A percentile compares a stretch with the other conserved stretches of the same genome.
Evolutionary conservation across 75 land plant genomes (phyloP).

Genomic region (Picea glauca): DNA sequence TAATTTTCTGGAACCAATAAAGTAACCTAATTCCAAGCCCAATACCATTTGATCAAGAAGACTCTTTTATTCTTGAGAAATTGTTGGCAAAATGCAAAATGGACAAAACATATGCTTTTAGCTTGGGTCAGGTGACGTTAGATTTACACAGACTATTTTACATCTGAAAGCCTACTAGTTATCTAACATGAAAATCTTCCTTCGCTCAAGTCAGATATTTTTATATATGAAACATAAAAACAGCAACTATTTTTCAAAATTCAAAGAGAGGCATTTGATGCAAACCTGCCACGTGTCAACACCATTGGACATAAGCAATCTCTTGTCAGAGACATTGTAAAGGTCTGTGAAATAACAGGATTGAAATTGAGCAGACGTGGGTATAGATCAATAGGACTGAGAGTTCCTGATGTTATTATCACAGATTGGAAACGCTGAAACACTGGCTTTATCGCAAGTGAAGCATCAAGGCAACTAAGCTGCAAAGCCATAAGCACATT

Average conservation of each 20-base stretch:
- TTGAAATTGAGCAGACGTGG: slow-evolving; percentile 96
- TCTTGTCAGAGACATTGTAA: slow-evolving; percentile 94
- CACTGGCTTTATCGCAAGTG: slow-evolving; percentile 97
- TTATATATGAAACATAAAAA: neutral
- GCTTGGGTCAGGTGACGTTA: neutral
- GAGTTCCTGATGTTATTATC: slow-evolving; percentile 95
- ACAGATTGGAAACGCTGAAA: slow-evolving; percentile 98
- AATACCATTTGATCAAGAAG: too few species aligned
- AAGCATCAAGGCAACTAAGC: slow-evolving; percentile 98
- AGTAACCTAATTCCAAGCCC: too few species aligned
- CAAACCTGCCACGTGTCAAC: slow-evolving; percentile 97
- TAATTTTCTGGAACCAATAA: too few species aligned
- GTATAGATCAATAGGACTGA: slow-evolving; percentile 97
- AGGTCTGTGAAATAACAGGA: slow-evolving; percentile 91
- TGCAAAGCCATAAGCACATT: slow-evolving; percentile 30
- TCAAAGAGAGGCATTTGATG: neutral
- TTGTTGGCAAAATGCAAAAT: neutral
- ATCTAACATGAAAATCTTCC: neutral
- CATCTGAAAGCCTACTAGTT: neutral
- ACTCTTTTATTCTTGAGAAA: too few species aligned
- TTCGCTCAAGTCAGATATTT: neutral
- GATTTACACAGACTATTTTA: neutral
- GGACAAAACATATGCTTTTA: neutral
- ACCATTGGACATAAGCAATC: slow-evolving; percentile 99
- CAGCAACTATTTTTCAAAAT: neutral